Percentiles rank a stretch among this genome's conserved stretches.
Conservation (phyloP, 1,284 basidiomycete genomes). For the Xerocomus amazonicus region DNA sequence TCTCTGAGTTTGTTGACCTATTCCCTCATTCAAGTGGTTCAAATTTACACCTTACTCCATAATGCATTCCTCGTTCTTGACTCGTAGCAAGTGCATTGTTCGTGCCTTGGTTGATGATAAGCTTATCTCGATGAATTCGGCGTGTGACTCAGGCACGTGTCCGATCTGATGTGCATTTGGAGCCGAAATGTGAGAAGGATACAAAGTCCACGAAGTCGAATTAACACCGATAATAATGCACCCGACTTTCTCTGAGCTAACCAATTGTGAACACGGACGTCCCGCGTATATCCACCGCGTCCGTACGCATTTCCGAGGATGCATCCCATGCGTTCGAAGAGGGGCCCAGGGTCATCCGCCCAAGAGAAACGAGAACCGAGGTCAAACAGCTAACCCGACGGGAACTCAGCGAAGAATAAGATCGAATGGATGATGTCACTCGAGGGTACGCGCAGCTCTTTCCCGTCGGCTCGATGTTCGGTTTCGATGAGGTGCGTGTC, state of each 20-base stretch:
- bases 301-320: background rate
- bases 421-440: background rate
- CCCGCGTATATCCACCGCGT: background rate
- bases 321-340: background rate
- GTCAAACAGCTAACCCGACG: too few relatives aligned
- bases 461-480: background rate
- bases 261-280: background rate
- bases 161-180: background rate
- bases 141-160: background rate
- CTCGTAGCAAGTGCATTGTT: too few relatives aligned
- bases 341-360: background rate
- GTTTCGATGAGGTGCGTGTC: too few relatives aligned
- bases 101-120: too few relatives aligned
- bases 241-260: background rate
- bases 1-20: too few relatives aligned
- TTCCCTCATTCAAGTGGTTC: too few relatives aligned
- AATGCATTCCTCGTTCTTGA: too few relatives aligned
- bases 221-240: background rate
- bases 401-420: too few relatives aligned
- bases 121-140: background rate
- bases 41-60: too few relatives aligned
- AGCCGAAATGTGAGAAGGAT: background rate
- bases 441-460: background rate
- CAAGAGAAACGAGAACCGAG: background rate
- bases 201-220: too few relatives aligned